Percentiles rank a stretch among this genome's conserved stretches.
Conservation (phyloP, 495 filamentous ascomycete species). For the Cercophora scortea region DNA sequence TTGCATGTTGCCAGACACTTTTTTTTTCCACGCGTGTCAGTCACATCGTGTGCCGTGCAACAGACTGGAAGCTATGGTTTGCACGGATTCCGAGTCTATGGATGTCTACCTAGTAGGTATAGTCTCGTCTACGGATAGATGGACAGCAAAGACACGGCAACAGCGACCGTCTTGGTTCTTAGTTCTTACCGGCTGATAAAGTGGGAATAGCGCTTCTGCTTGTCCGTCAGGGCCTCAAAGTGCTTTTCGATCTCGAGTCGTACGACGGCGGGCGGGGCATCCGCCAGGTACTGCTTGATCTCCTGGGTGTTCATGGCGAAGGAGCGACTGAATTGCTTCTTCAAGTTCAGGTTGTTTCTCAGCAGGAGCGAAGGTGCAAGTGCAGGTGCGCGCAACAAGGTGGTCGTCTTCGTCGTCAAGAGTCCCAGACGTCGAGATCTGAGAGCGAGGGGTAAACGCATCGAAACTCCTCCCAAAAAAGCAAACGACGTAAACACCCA, state of each 20-base stretch:
- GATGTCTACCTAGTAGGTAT: too few relatives aligned
- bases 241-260: slow-evolving; percentile 80
- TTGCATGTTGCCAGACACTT: not conserved
- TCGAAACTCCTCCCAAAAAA: slow-evolving; percentile 9
- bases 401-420: not conserved
- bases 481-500: not conserved
- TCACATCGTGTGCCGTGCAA: too few relatives aligned
- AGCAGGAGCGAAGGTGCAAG: too few relatives aligned
- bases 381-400: not conserved
- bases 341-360: too few relatives aligned
- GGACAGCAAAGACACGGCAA: too few relatives aligned
- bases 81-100: too few relatives aligned
- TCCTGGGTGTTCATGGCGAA: slow-evolving; percentile 42
- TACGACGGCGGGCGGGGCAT: slow-evolving; percentile 81
- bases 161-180: too few relatives aligned
- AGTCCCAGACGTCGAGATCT: slow-evolving; percentile 11
- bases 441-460: slow-evolving; percentile 14
- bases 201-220: slow-evolving; percentile 85
- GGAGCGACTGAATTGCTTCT: not conserved
- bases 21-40: too few relatives aligned
- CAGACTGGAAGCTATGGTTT: too few relatives aligned
- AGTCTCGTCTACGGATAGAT: too few relatives aligned
- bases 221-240: slow-evolving; percentile 71
- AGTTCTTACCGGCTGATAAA: slow-evolving; percentile 68
- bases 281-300: slow-evolving; percentile 71